These are phyloP conservation scores for Carex sylvatica DNA, from an alignment of 202 grass and related monocot genomes.

Conservation along the genomic window DNA sequence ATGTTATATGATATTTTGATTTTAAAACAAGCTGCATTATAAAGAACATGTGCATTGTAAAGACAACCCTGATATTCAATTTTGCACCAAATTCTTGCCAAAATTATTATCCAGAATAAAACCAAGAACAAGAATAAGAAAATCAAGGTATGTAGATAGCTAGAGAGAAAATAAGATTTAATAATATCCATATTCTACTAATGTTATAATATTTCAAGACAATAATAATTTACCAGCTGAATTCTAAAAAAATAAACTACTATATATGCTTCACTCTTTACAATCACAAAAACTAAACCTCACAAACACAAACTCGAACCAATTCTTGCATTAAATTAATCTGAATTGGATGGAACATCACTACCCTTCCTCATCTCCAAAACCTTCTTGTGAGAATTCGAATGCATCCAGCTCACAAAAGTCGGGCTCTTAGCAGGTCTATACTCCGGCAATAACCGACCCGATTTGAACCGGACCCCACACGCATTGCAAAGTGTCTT, in stretches of 20 bases:
- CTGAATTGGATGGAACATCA: not conserved
- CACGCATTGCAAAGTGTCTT: conserved; percentile 77
- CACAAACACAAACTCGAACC: not conserved
- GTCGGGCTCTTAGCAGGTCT: conserved; percentile 90
- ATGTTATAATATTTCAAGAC: conserved; percentile 17
- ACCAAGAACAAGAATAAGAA: not conserved
- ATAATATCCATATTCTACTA: not conserved
- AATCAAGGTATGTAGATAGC: not conserved
- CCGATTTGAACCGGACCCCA: conserved; percentile 62
- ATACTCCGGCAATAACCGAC: conserved; percentile 84
- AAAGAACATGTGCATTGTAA: too few species aligned
- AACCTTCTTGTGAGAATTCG: conserved; percentile 97
- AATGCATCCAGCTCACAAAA: conserved; percentile 79
- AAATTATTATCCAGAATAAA: not conserved
- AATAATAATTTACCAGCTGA: conserved; percentile 24
- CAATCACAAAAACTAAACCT: conserved; percentile 11
- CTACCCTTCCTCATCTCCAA: conserved; percentile 64
- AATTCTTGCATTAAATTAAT: not conserved
- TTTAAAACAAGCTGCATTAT: too few species aligned
- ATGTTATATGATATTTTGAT: too few species aligned
- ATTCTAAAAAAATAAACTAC: conserved; percentile 25
- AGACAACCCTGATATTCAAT: too few species aligned
- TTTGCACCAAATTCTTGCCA: not conserved
- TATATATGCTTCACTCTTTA: conserved; percentile 29
- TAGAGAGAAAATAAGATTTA: not conserved